Conservation (phyloP, 2,329 filamentous ascomycete species). For the Pseudohalonectria lignicola region DNA sequence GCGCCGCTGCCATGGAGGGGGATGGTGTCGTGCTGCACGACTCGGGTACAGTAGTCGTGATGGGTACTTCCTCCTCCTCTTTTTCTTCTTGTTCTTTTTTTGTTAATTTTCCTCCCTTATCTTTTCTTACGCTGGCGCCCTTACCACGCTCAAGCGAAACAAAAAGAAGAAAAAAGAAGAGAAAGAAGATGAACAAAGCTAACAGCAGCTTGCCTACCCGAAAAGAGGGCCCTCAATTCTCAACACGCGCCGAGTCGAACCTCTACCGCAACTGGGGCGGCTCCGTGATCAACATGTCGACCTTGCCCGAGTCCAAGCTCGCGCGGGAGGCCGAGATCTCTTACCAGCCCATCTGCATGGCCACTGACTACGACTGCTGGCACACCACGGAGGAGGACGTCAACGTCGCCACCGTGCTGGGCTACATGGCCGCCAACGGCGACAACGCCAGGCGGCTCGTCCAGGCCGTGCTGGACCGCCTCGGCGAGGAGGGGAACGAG, state of each 20-base stretch:
- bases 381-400: constrained; percentile 70
- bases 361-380: constrained; percentile 99
- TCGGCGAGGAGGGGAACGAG: constrained; percentile 65
- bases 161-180: too few species aligned
- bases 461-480: constrained; percentile 74
- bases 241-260: constrained; percentile 87
- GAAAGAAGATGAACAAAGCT: too few species aligned
- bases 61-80: constrained; percentile 52
- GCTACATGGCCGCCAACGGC: constrained; percentile 88
- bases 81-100: not conserved
- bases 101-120: not conserved
- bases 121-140: not conserved
- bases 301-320: constrained; percentile 89
- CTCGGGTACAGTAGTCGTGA: constrained; percentile 78
- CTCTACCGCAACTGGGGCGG: constrained; percentile 93
- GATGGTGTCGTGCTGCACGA: constrained; percentile 79
- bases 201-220: too few species aligned
- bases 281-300: constrained; percentile 96
- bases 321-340: constrained; percentile 92
- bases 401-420: constrained; percentile 94
- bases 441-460: constrained; percentile 80
- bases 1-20: constrained; percentile 65
- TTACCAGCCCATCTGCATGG: constrained; percentile 99
- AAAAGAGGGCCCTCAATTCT: constrained; percentile 93
- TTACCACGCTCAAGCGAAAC: not conserved